Conservation (phyloP, 257 asterid species). For the Misopates orontium region DNA sequence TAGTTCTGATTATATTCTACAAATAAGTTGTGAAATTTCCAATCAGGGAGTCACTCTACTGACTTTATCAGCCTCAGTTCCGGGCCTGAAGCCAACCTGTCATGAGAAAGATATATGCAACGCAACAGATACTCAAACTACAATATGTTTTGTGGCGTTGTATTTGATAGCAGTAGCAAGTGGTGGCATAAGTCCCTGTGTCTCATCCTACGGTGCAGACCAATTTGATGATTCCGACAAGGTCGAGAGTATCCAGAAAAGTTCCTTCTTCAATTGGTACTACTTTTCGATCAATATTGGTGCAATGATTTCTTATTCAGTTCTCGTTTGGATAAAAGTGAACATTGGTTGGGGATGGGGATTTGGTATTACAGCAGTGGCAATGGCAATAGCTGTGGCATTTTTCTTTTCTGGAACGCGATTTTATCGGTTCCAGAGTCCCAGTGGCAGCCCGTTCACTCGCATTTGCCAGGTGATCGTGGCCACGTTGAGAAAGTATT, state of each 20-base stretch:
- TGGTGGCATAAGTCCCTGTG: slow-evolving; percentile 63
- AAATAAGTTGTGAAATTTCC: neutral
- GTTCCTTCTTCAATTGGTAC: slow-evolving; percentile 57
- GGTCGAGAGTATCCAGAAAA: slow-evolving; percentile 42
- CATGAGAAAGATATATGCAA: slow-evolving; percentile 30
- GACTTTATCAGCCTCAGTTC: slow-evolving; percentile 49
- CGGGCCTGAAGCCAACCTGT: slow-evolving; percentile 47
- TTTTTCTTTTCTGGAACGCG: slow-evolving; percentile 47
- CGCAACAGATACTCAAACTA: slow-evolving; percentile 42
- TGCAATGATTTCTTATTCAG: slow-evolving; percentile 53
- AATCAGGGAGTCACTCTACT: slow-evolving; percentile 53
- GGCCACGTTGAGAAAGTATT: slow-evolving; percentile 37
- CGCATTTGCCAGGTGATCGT: slow-evolving; percentile 50
- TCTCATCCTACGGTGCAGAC: slow-evolving; percentile 64
- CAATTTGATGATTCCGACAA: slow-evolving; percentile 60
- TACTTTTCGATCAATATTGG: slow-evolving; percentile 54
- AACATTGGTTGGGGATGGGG: slow-evolving; percentile 67
- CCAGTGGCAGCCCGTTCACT: slow-evolving; percentile 63
- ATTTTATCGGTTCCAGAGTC: slow-evolving; percentile 45
- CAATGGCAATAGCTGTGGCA: slow-evolving; percentile 51
- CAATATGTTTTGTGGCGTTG: slow-evolving; percentile 38
- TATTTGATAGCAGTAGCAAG: slow-evolving; percentile 61
- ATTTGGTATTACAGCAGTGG: slow-evolving; percentile 53
- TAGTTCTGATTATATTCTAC: neutral
- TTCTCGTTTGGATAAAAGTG: slow-evolving; percentile 52